Evolutionary conservation across 2,329 filamentous ascomycete genomes (phyloP), one percentile per base, ranked within the genome.

Genomic region (Helminthosporium solani): DNA sequence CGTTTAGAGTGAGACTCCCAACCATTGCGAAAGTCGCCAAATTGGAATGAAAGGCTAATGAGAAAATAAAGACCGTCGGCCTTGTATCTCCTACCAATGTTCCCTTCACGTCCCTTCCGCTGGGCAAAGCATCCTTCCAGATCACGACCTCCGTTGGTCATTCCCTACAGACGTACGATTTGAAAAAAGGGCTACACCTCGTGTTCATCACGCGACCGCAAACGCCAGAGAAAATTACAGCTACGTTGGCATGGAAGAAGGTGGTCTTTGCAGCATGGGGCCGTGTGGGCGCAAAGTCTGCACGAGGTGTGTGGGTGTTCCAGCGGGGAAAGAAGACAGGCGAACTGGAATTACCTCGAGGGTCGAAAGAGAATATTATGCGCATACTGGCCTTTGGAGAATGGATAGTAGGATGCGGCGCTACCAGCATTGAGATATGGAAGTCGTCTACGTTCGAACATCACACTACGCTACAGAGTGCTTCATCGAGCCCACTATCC

Each of bases 71-170:
- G 89, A 96, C 92, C 37, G 82, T 99, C 55, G 94, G 94, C 14
- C 79, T 99, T 25, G 90, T 99, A 2, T 96, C 94, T 4, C 90
- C 94, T 0, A 96, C 92, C 2, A 74, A 78, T 39, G 90, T 96
- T 0, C 92, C 94, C 0, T 97, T 99, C 66, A 91, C 92, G 2
- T 87, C 87, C 5, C 81, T 95, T 25, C 88, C 92, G 0, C 78
- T 96, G 14, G 94, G 94, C 47, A 96, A 95, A 73, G 92, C 89
- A 1, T 95, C 90, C 3, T 99, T 96, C 67, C 94, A 99, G 70
- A 90, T 99, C 70, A 97, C 94, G 27, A 99, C 94, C 23, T 97
- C 90, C 0, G 88, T 95, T 51, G 94, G 92, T 52, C 83, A 85
- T 61, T 89, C 86, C 48, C 80, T 99, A 37, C 94, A 99, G 72